A percentile compares a stretch with the other conserved stretches of the same genome.
Evolutionary conservation across 176 grass and related monocot species (phyloP).

Genomic region (Areca catechu): DNA sequence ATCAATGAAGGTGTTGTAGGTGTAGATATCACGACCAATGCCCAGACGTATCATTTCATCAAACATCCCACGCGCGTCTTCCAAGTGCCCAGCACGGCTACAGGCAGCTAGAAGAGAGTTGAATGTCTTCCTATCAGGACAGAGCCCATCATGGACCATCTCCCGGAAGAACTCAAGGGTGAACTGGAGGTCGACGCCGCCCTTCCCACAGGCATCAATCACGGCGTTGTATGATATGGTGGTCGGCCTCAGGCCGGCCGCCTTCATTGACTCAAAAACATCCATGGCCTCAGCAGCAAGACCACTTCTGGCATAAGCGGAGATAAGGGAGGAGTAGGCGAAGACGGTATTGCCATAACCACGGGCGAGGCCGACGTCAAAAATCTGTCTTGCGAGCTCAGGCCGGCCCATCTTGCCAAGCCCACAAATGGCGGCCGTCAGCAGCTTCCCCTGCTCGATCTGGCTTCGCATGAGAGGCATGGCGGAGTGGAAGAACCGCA

Average conservation of each 20-base stretch:
- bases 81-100: conserved; percentile 73
- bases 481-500: conserved; percentile 52
- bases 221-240: conserved; percentile 82
- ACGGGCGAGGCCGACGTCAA: conserved; percentile 42
- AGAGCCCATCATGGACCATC: conserved; percentile 72
- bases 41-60: conserved; percentile 98
- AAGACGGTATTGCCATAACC: conserved; percentile 87
- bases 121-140: conserved; percentile 87
- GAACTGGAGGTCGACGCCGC: conserved; percentile 62
- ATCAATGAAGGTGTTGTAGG: conserved; percentile 97
- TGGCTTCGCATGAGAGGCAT: conserved; percentile 43
- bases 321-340: conserved; percentile 72
- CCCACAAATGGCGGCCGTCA: conserved; percentile 56
- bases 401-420: conserved; percentile 71
- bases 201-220: conserved; percentile 91
- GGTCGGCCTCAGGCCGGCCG: conserved; percentile 50
- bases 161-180: conserved; percentile 80
- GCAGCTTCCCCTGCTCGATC: conserved; percentile 60
- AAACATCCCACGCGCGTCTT: conserved; percentile 63
- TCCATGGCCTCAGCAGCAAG: conserved; percentile 62
- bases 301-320: conserved; percentile 81
- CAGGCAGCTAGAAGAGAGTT: conserved; percentile 94
- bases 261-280: conserved; percentile 66
- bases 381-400: conserved; percentile 64
- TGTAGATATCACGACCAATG: conserved; percentile 88